Conservation (phyloP, 768 basidiomycete species). For the Boletus insuetus region DNA sequence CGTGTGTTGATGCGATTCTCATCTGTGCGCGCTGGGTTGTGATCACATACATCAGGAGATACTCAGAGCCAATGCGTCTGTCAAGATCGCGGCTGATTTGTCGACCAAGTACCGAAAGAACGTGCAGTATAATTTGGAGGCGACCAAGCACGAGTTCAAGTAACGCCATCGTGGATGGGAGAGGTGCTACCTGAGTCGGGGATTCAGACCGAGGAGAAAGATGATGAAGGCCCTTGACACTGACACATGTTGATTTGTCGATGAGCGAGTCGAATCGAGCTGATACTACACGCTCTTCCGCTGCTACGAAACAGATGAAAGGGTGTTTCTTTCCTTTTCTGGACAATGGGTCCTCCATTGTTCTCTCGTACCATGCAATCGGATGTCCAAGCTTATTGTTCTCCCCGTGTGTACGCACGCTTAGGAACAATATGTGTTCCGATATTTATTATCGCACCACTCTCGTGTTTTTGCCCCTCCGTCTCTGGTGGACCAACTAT, state of each 20-base stretch:
- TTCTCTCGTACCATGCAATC: neutral
- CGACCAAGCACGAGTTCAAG: conserved; percentile 43
- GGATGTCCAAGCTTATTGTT: conserved; percentile 20
- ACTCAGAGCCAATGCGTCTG: conserved; percentile 69
- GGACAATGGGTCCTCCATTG: conserved; percentile 23
- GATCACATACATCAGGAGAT: conserved; percentile 57
- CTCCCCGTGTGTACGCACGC: neutral
- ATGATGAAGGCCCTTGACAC: no score
- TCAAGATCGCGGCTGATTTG: conserved; percentile 80
- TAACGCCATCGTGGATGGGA: neutral
- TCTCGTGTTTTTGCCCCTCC: neutral
- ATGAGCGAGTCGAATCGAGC: neutral
- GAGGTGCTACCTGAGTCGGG: no score
- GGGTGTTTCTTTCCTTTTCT: conserved; percentile 19
- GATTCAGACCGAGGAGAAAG: no score
- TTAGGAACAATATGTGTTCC: no score
- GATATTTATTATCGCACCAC: conserved; percentile 9
- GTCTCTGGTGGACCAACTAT: conserved; percentile 25
- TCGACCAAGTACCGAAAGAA: conserved; percentile 89
- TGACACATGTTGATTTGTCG: no score
- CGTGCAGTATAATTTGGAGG: conserved; percentile 87
- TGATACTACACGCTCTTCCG: neutral
- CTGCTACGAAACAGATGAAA: no score
- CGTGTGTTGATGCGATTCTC: neutral
- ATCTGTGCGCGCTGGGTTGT: no score